These are phyloP conservation scores for Pseudonitzschia delicatissima DNA, from an alignment of 108 stramenopile genomes.

Conservation along the genomic window DNA sequence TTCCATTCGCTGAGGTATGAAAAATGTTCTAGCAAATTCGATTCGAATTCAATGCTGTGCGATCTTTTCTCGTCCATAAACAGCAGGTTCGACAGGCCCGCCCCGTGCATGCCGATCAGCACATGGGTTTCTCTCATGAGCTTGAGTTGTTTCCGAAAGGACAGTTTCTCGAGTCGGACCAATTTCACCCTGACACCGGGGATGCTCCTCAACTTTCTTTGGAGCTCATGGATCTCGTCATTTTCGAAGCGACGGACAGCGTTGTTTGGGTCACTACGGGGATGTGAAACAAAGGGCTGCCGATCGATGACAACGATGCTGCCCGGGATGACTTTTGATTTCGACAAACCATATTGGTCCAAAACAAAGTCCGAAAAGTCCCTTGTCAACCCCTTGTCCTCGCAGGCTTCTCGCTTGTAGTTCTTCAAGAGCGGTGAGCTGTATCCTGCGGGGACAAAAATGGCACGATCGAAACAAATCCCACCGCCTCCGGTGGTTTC, in stretches of 20 bases:
- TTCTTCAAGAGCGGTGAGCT: constrained; percentile 11
- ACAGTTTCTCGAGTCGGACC: constrained; percentile 25
- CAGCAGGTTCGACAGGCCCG: constrained; percentile 22
- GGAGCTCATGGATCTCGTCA: constrained; percentile 3
- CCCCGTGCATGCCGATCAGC: constrained; percentile 38
- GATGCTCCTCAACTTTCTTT: background rate
- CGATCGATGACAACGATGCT: constrained; percentile 43
- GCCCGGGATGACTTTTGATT: constrained; percentile 11
- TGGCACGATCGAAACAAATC: constrained; percentile 37
- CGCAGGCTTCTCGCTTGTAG: background rate
- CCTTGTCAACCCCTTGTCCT: background rate
- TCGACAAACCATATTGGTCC: constrained; percentile 13
- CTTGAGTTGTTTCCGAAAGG: constrained; percentile 27
- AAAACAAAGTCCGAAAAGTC: constrained; percentile 34
- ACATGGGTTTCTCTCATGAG: constrained; percentile 26
- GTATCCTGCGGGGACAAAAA: constrained; percentile 45
- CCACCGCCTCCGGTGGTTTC: background rate
- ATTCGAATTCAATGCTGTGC: constrained; percentile 15
- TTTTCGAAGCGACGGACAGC: constrained; percentile 1
- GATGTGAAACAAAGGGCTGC: constrained; percentile 40
- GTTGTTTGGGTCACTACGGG: constrained; percentile 18
- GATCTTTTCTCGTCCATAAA: constrained; percentile 17
- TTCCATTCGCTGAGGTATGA: constrained; percentile 17
- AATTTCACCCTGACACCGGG: constrained; percentile 16
- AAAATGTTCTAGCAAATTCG: constrained; percentile 14